Conservation (phyloP, 352 stramenopile genomes). For the Globisporangium takayamanum region DNA sequence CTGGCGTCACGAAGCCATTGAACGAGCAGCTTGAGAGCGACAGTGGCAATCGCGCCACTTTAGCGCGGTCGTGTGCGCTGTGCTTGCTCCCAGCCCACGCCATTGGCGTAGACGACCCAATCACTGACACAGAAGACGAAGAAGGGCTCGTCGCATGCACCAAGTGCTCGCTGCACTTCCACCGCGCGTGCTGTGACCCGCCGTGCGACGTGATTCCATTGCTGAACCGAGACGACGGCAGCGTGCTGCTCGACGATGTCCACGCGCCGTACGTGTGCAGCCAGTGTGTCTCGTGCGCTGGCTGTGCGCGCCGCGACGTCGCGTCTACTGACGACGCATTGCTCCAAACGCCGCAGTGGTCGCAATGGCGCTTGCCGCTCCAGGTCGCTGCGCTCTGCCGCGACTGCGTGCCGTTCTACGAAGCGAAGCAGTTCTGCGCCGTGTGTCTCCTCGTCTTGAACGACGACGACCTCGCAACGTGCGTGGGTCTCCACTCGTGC, state of each 20-base stretch:
- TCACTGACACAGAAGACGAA: background rate
- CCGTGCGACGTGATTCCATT: conserved; percentile 55
- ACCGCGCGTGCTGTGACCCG: conserved; percentile 73
- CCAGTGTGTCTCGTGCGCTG: conserved; percentile 53
- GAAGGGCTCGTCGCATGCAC: conserved; percentile 51
- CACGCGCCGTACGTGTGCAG: conserved; percentile 67
- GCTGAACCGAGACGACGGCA: conserved; percentile 43
- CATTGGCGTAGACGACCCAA: background rate
- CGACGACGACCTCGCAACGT: conserved; percentile 33
- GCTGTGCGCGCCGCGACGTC: conserved; percentile 28
- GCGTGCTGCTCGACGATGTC: conserved; percentile 53
- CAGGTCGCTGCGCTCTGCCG: conserved; percentile 55
- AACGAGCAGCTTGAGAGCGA: background rate
- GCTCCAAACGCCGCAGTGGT: conserved; percentile 29
- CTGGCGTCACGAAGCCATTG: too few species aligned
- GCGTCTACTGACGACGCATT: background rate
- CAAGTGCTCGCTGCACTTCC: conserved; percentile 46
- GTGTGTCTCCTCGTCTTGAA: conserved; percentile 58
- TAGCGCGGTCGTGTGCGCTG: conserved; percentile 9
- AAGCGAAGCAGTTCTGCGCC: conserved; percentile 60
- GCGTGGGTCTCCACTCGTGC: conserved; percentile 55
- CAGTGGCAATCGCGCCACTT: too few species aligned
- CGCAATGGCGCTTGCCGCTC: conserved; percentile 65
- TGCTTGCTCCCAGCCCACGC: conserved; percentile 16
- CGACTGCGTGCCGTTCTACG: conserved; percentile 56